Base-by-base conservation (phyloP, 2,329 filamentous ascomycete species). In the Magnaporthales sp. region DNA sequence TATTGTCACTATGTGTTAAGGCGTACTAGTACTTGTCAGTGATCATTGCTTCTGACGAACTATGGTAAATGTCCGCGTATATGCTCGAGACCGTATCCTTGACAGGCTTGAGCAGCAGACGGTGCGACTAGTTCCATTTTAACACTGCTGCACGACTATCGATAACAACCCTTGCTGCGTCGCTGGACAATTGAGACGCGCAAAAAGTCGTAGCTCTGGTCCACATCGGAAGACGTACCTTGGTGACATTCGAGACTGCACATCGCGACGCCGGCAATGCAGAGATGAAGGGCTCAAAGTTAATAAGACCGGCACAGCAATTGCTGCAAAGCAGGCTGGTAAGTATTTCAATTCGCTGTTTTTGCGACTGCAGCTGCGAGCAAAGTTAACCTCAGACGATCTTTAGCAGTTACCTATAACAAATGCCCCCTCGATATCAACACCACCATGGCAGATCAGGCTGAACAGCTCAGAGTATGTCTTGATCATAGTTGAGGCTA, bases 291-390 rank as follows among this genome's bases (percentile, higher is more conserved):
- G 68, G 73, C 66, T 73, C 74, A 64, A 73, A 75, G 69, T 73
- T 77, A 76, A 70, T 77, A 76, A 71, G 75, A 72, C 75, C 76
- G 67, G 67, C 75, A 62, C 74, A 74, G 73, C 72, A 71, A 62
- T 68, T 74, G 22, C 66, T 75, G 56, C 72, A 73, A 68, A 71
- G 71, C 64, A 72, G 72, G 67, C 66, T 74, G 73, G 76, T 77
- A 69, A 54, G 73, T 9, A n/a, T 13, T 66, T 31, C 10, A 9
- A 9, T 31, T 54, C 4, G n/a, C 6, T 22, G 22, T 62, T 22
- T 8, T 11, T 46, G 1, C 27, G 5, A 7, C 13, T 60, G 19
- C 9, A 60, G 26, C 24, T 19, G 10, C 26, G 7, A 27, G 11
- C 13, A 29, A 19, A n/a, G 26, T 26, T 60, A 60, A 60, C 24